Conservation (phyloP, 2,329 filamentous ascomycete species). For the Nannizzia gypsea region DNA sequence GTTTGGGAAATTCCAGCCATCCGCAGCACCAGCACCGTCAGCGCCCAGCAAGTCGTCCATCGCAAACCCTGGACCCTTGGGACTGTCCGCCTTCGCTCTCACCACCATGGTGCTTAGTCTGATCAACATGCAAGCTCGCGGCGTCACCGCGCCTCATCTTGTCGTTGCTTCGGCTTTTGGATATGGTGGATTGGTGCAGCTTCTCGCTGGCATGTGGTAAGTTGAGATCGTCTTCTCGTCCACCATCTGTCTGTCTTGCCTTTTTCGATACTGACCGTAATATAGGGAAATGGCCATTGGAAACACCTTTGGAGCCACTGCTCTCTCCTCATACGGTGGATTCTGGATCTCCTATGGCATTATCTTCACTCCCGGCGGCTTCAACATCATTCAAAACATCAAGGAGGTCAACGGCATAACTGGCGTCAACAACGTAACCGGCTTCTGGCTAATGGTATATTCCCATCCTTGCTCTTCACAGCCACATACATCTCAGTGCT, state of each 20-base stretch:
- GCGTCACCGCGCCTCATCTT: constrained; percentile 51
- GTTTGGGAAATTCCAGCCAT: constrained; percentile 61
- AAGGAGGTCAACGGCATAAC: constrained; percentile 22
- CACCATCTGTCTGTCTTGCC: neutral
- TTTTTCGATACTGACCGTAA: neutral
- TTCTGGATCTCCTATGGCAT: constrained; percentile 73
- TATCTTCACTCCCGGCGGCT: constrained; percentile 56
- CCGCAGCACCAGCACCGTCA: constrained; percentile 37
- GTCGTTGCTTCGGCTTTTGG: constrained; percentile 58
- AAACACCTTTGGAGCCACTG: constrained; percentile 76
- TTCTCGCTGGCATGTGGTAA: constrained; percentile 78
- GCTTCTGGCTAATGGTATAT: constrained; percentile 57
- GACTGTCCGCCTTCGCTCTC: constrained; percentile 66
- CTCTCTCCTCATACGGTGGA: constrained; percentile 68
- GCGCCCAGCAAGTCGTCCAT: constrained; percentile 52
- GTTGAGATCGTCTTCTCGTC: constrained; percentile 16
- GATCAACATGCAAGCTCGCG: constrained; percentile 57
- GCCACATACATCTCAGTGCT: neutral
- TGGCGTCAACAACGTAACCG: constrained; percentile 50
- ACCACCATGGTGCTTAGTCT: constrained; percentile 69
- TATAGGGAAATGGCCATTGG: constrained; percentile 72
- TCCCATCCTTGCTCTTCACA: neutral
- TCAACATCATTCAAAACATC: constrained; percentile 45
- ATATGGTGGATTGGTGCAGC: constrained; percentile 68
- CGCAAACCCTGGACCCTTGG: constrained; percentile 67